Conservation (phyloP, 2,329 filamentous ascomycete species). For the Xylariaceae sp. region DNA sequence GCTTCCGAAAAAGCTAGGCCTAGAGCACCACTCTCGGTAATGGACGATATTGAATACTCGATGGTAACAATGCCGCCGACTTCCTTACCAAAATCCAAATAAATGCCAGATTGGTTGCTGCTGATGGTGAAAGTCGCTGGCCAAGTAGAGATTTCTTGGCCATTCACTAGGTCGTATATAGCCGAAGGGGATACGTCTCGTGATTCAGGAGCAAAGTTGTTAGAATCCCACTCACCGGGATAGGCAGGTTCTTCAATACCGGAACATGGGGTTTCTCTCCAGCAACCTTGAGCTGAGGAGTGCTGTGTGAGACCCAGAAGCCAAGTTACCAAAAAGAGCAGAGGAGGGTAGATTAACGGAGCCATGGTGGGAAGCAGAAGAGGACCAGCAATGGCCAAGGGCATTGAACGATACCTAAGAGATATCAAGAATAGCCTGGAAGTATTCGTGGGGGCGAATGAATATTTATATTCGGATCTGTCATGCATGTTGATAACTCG, state of each 20-base stretch:
- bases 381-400: neutral
- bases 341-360: conserved; percentile 1
- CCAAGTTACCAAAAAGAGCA: conserved; percentile 8
- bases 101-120: conserved; percentile 27
- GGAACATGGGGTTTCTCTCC: conserved; percentile 61
- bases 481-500: neutral
- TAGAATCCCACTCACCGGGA: conserved; percentile 62
- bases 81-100: conserved; percentile 40
- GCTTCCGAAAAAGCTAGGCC: conserved; percentile 53
- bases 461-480: neutral
- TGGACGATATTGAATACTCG: conserved; percentile 34
- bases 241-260: conserved; percentile 58
- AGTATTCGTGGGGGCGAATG: neutral
- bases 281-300: conserved; percentile 50
- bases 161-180: conserved; percentile 42
- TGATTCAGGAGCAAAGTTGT: conserved; percentile 62
- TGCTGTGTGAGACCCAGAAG: conserved; percentile 10
- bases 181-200: conserved; percentile 56
- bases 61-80: conserved; percentile 40
- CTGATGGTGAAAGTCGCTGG: conserved; percentile 22
- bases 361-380: conserved; percentile 24
- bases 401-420: neutral
- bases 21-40: conserved; percentile 40
- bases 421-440: neutral
- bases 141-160: conserved; percentile 24